Evolutionary conservation across 805 yeast species (phyloP).

Genomic region (Komagataella mondaviorum): DNA sequence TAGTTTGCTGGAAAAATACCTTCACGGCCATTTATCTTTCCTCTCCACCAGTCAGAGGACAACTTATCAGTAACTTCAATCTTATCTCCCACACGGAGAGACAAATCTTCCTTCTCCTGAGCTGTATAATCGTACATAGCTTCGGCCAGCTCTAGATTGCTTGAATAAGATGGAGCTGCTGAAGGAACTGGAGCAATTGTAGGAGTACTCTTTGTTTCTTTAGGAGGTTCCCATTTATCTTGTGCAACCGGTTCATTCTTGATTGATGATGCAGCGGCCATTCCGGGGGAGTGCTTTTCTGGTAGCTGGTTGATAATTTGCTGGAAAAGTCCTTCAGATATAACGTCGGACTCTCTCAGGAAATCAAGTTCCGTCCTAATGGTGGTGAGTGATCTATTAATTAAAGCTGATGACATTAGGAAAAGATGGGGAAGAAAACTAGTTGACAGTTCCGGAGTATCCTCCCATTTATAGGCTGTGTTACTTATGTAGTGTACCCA

Average conservation of each 20-base stretch:
- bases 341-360: conserved; percentile 59
- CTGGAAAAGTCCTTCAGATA: conserved; percentile 39
- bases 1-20: conserved; percentile 82
- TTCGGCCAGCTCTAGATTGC: conserved; percentile 25
- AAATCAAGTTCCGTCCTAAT: conserved; percentile 73
- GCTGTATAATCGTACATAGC: conserved; percentile 59
- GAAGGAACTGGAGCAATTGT: background rate
- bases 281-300: conserved; percentile 34
- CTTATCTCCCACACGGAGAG: conserved; percentile 43
- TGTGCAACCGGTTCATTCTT: background rate
- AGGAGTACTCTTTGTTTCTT: background rate
- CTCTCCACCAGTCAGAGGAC: conserved; percentile 80
- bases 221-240: background rate
- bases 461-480: background rate
- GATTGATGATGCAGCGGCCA: conserved; percentile 6
- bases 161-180: background rate
- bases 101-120: conserved; percentile 55
- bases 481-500: background rate
- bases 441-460: background rate
- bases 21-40: conserved; percentile 33
- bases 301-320: conserved; percentile 44
- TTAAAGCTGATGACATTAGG: conserved; percentile 31
- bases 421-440: background rate
- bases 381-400: conserved; percentile 69
- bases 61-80: conserved; percentile 53